Evolutionary conservation across 2,329 filamentous ascomycete species (phyloP), one percentile per base, ranked within the genome.

Genomic region (Phialemonium atrogriseum): DNA sequence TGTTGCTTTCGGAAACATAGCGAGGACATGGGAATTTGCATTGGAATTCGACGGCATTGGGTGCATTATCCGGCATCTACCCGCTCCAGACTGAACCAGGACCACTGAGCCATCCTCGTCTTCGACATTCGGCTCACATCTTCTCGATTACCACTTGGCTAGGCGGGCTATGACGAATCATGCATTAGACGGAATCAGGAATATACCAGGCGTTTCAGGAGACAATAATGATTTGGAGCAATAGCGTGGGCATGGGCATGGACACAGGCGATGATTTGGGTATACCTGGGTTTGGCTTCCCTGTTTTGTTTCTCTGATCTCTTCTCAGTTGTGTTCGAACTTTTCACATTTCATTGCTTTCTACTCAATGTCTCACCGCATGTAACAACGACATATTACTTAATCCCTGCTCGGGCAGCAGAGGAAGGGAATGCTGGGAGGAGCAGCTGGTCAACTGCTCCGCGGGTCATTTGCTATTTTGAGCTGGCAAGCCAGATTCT

Each of bases 161-260:
- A 36, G 27, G 34, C 30, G 33, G 31, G 37, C 38, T 43, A 43
- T 16, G 25, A 17, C 25, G n/a, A n/a, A 27, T 13, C 25, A 30
- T 30, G 32, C 24, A 27, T 27, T n/a, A 19, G 14, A 14, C 24
- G 17, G 14, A 11, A 32, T 32, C 10, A 21, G 44, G 46, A 41
- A 42, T 45, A 54, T 50, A 54, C 45, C 48, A 52, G 50, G 53
- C 42, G 52, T 57, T 49, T 38, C 38, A 45, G 43, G 37, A 40
- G 25, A 17, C 24, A 30, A 19, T 10, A 19, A 24, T 15, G 11
- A 16, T 5, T n/a, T n/a, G n/a, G n/a, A 21, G 22, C 22, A 15
- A 9, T 15, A 15, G 7, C 10, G 17, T 20, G 12, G 14, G 19
- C 22, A 21, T 22, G 21, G 28, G 19, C 12, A 26, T 18, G 22